Conservation (phyloP, 139 green algal species). For the Spirogloea muscicola region DNA sequence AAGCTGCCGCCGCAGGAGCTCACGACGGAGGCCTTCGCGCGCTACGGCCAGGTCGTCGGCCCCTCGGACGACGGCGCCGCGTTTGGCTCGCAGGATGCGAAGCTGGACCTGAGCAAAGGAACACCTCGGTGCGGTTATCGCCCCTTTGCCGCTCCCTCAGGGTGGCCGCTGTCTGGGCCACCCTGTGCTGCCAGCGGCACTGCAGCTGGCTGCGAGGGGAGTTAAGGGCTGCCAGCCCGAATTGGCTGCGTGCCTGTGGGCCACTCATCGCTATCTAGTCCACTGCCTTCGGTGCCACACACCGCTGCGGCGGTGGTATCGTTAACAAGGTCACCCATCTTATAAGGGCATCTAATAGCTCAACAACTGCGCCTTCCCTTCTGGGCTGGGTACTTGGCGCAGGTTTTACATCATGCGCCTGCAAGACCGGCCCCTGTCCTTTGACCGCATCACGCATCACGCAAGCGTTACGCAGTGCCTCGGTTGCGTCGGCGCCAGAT, state of each 20-base stretch:
- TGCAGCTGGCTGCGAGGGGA: too few species aligned
- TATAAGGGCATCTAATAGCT: too few species aligned
- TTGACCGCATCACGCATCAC: conserved; percentile 90
- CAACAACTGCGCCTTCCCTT: too few species aligned
- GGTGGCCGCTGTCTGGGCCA: too few species aligned
- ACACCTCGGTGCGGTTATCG: conserved; percentile 22
- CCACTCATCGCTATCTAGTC: too few species aligned
- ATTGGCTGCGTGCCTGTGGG: too few species aligned
- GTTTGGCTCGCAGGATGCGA: conserved; percentile 33
- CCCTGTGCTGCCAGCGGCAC: too few species aligned
- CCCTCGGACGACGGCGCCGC: conserved; percentile 26
- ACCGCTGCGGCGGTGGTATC: too few species aligned
- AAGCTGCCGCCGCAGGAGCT: conserved; percentile 12
- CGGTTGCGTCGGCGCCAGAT: conserved; percentile 24
- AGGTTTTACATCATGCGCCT: conserved; percentile 95
- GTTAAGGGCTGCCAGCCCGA: too few species aligned
- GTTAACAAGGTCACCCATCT: too few species aligned
- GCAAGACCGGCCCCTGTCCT: conserved; percentile 58
- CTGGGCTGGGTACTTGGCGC: conserved; percentile 21
- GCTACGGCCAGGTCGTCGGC: conserved; percentile 36
- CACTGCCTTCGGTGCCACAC: too few species aligned
- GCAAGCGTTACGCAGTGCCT: conserved; percentile 63
- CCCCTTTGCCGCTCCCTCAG: too few species aligned
- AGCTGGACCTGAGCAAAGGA: conserved; percentile 37
- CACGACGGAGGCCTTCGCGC: conserved; percentile 38